phyloP scores from a whole-genome alignment of 257 asterid genomes.

The Jacaranda mimosifolia region DNA sequence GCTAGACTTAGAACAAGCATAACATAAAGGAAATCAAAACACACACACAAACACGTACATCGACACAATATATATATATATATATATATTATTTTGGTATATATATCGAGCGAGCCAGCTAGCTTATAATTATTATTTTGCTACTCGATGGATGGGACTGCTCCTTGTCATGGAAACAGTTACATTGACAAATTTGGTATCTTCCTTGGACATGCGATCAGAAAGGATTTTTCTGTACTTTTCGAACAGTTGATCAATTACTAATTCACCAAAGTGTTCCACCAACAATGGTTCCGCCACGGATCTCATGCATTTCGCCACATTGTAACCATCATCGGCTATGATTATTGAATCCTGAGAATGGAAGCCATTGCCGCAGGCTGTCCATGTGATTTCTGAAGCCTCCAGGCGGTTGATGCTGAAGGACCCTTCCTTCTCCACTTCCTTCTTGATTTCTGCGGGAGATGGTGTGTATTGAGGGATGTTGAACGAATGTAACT shows the following conservation, averaged over 20 bases:
- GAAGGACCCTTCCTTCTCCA: constrained; percentile 67
- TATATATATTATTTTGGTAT: no score
- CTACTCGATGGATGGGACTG: neutral
- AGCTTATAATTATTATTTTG: no score
- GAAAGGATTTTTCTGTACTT: constrained; percentile 43
- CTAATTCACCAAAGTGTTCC: constrained; percentile 56
- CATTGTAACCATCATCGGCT: constrained; percentile 46
- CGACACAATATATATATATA: no score
- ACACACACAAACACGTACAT: no score
- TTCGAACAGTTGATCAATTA: constrained; percentile 52
- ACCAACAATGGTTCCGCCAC: constrained; percentile 70
- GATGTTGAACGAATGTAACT: constrained; percentile 60
- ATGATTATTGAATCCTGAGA: neutral
- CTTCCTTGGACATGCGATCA: constrained; percentile 46
- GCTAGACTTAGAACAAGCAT: no score
- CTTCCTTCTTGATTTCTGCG: constrained; percentile 45
- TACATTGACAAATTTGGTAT: constrained; percentile 49
- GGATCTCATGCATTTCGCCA: constrained; percentile 68
- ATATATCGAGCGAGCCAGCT: no score
- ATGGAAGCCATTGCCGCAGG: constrained; percentile 25
- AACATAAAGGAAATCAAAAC: no score
- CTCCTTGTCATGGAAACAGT: constrained; percentile 48
- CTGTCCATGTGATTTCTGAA: constrained; percentile 58
- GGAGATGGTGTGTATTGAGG: constrained; percentile 73
- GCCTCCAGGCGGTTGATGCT: constrained; percentile 47